Evolutionary conservation across 768 basidiomycete genomes (phyloP).

Genomic region (Lepiota subincarnata): DNA sequence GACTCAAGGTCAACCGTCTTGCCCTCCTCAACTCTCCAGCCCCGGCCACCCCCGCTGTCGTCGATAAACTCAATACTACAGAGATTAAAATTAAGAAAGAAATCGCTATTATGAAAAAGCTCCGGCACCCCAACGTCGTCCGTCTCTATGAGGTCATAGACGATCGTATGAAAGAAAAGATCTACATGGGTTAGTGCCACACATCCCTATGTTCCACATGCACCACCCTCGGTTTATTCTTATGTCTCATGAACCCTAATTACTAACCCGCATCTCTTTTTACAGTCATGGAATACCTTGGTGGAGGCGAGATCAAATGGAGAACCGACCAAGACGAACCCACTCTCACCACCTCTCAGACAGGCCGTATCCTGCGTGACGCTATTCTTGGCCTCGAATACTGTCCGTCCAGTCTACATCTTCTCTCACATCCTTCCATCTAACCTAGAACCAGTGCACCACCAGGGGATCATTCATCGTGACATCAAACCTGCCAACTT

Average conservation of each 20-base stretch:
- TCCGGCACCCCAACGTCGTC: constrained; percentile 85
- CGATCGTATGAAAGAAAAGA: constrained; percentile 79
- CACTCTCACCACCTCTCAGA: constrained; percentile 77
- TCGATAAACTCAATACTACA: constrained; percentile 63
- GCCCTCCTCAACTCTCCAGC: constrained; percentile 30
- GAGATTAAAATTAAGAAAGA: constrained; percentile 88
- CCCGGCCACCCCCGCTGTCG: constrained; percentile 48
- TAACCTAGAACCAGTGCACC: constrained; percentile 63
- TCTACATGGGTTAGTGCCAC: constrained; percentile 81
- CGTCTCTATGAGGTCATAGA: constrained; percentile 92
- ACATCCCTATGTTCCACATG: neutral
- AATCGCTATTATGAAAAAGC: constrained; percentile 99
- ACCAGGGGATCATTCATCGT: constrained; percentile 97
- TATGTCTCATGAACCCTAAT: constrained; percentile 6
- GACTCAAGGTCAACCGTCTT: constrained; percentile 33
- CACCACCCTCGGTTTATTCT: neutral
- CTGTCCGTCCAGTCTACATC: constrained; percentile 49
- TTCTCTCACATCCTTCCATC: constrained; percentile 9
- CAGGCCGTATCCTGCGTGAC: constrained; percentile 85
- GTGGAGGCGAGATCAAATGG: constrained; percentile 95
- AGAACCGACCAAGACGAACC: constrained; percentile 59
- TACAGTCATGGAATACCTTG: constrained; percentile 93
- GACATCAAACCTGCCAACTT: constrained; percentile 99
- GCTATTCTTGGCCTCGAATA: constrained; percentile 94
- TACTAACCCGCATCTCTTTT: constrained; percentile 10